Evolutionary conservation across 2,329 filamentous ascomycete species (phyloP).

Genomic region (Metarhizium sp.): DNA sequence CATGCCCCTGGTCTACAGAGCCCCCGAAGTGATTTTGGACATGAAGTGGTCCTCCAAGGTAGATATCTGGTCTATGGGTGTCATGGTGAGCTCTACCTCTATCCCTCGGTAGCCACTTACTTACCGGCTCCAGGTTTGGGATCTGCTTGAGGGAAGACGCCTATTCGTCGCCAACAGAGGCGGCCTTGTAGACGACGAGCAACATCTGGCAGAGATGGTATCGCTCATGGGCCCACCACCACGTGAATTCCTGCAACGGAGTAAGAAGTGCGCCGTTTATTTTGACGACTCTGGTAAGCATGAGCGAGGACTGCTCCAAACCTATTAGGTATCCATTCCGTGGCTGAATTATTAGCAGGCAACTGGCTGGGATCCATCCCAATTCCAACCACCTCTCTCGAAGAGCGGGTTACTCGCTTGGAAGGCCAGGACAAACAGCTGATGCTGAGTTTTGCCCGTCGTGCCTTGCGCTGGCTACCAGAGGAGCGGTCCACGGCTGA

Average conservation of each 20-base stretch:
- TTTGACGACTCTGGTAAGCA: background rate
- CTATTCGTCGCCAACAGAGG: background rate
- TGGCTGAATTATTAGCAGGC: constrained; percentile 8
- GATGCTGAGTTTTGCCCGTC: constrained; percentile 12
- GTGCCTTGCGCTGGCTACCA: constrained; percentile 15
- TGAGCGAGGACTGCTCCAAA: background rate
- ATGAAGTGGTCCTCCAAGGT: constrained; percentile 15
- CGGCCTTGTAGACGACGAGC: constrained; percentile 8
- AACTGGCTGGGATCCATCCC: constrained; percentile 16
- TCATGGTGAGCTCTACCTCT: constrained; percentile 7
- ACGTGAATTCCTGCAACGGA: constrained; percentile 3
- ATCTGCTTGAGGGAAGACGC: background rate
- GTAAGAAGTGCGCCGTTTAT: background rate
- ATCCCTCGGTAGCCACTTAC: background rate
- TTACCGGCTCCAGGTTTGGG: background rate
- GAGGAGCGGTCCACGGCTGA: constrained; percentile 14
- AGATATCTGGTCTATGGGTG: constrained; percentile 14
- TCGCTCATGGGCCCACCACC: constrained; percentile 8
- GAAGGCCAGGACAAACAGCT: constrained; percentile 12
- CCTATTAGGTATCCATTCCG: background rate
- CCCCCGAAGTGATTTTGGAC: constrained; percentile 15
- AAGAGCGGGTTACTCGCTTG: constrained; percentile 11
- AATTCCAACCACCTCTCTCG: constrained; percentile 15
- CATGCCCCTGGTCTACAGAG: constrained; percentile 14
- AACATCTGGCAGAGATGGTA: constrained; percentile 11